These are phyloP conservation scores for Hypoxylon perforatum DNA, from an alignment of 495 filamentous ascomycete genomes.

Conservation along the genomic window DNA sequence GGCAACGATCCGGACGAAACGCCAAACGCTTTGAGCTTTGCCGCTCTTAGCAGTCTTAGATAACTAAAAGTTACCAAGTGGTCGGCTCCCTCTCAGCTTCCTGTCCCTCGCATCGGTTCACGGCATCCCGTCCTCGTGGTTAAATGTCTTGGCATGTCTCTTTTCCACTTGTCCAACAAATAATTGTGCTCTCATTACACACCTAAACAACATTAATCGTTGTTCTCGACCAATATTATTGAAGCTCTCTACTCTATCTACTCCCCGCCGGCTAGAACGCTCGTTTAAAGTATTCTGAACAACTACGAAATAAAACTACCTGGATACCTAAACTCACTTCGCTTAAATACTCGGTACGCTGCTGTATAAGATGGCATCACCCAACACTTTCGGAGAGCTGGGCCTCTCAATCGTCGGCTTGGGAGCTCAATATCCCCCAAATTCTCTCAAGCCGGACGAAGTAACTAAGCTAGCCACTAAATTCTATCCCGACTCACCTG, in stretches of 20 bases:
- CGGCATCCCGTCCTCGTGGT: neutral
- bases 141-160: constrained; percentile 27
- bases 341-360: neutral
- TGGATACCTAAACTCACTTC: too few species aligned
- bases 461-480: constrained; percentile 56
- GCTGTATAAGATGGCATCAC: constrained; percentile 30
- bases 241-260: too few species aligned
- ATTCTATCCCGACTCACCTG: constrained; percentile 62
- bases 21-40: constrained; percentile 24
- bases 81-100: constrained; percentile 16
- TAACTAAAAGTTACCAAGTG: constrained; percentile 10
- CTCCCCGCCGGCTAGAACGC: neutral
- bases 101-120: neutral
- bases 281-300: neutral
- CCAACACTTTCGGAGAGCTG: constrained; percentile 49
- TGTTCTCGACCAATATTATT: neutral
- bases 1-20: constrained; percentile 24
- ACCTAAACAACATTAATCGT: neutral
- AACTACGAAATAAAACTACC: too few species aligned
- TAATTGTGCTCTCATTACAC: neutral
- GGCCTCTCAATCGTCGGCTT: constrained; percentile 63
- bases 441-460: constrained; percentile 51
- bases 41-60: constrained; percentile 5
- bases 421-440: constrained; percentile 62
- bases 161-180: neutral